Conservation (phyloP, 768 basidiomycete species). For the Kwoniella dendrophila region DNA sequence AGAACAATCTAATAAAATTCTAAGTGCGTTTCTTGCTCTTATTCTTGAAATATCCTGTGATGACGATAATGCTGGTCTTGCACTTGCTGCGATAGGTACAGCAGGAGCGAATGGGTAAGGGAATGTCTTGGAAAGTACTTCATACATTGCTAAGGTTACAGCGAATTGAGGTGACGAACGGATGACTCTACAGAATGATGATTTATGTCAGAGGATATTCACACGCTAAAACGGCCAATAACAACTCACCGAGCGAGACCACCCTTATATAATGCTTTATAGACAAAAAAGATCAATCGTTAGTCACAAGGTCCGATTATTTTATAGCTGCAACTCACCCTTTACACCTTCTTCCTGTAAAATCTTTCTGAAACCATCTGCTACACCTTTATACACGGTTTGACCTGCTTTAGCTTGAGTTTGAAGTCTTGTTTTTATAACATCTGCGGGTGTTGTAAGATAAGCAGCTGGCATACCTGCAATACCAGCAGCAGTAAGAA, state of each 20-base stretch:
- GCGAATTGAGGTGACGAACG: conserved; percentile 69
- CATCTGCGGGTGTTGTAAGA: conserved; percentile 64
- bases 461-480: conserved; percentile 95
- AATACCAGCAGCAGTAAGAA: conserved; percentile 66
- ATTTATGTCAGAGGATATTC: not conserved
- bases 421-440: conserved; percentile 95
- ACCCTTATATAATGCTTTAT: conserved; percentile 67
- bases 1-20: conserved; percentile 58
- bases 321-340: conserved; percentile 25
- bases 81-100: conserved; percentile 54
- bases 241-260: conserved; percentile 38
- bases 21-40: conserved; percentile 91
- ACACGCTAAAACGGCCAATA: not conserved
- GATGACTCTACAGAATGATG: conserved; percentile 23
- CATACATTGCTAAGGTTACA: conserved; percentile 59
- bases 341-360: conserved; percentile 63
- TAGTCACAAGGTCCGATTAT: conserved; percentile 58
- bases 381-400: conserved; percentile 83
- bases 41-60: conserved; percentile 83
- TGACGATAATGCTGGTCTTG: conserved; percentile 70
- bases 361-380: conserved; percentile 87
- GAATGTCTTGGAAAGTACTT: conserved; percentile 49
- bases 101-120: conserved; percentile 70
- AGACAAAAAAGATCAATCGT: too few species aligned
- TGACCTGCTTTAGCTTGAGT: conserved; percentile 89